Base-by-base conservation (phyloP, 495 filamentous ascomycete genomes). In the Aspergillus diversus region DNA sequence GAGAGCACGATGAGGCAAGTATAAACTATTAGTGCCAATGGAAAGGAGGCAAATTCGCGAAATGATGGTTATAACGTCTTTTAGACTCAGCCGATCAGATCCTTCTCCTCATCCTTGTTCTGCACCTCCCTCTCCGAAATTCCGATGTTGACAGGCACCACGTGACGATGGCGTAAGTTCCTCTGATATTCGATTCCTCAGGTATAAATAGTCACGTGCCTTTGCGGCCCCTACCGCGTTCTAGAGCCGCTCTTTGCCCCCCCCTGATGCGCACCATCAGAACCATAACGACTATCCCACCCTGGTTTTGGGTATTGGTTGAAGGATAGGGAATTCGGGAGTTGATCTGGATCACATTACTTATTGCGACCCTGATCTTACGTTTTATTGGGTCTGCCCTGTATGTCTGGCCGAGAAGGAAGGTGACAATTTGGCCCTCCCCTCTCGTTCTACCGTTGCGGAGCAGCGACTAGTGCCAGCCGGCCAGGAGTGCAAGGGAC, bases 391-490 rank as follows among this genome's bases (percentile, higher is more conserved):
- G 55, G 5, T 5, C 5, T 49, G 21, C 12, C 55, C 48, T 55
- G 37, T 48, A 62, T 55, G 54, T 17, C 34, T 34, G 52, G 37
- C 21, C 57, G 2, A 33, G 50, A 32, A 59, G 61, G 55, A 63
- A 55, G 48, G 57, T 57, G 58, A 35, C 55, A 37, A 60, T 62
- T 61, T 63, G 51, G 55, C 57, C 60, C 47, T 60, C 60, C 65
- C 48, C 61, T 60, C 61, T 64, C 43, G 53, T 61, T 61, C 60
- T 51, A 67, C 47, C 60, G 63, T 57, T 63, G 69, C 70, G 67
- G 65, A 68, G 70, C 70, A 67, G 61, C 57, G 55, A 59, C 58
- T 66, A 59, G 58, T 65, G 57, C 61, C 60, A 57, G 37, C 52
- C 62, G 61, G 59, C 59, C 62, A 67, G 66, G 64, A 67, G 62